Evolutionary conservation across 1,139 yeast genomes (phyloP), one percentile per base, ranked within the genome.

Genomic region (Saccharomyces pastorianus): DNA sequence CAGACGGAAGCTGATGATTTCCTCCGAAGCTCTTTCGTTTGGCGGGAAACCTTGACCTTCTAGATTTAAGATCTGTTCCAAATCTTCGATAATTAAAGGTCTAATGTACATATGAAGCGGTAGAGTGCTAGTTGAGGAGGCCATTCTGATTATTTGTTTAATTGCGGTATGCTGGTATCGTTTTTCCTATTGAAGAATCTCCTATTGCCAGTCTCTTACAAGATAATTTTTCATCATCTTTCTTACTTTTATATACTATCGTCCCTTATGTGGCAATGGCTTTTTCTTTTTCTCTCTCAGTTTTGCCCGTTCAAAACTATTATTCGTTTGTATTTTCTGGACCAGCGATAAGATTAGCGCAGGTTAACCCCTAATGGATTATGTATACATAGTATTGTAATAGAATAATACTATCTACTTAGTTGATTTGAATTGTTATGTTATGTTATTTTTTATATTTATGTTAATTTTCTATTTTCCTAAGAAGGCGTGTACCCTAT

Each of bases 61-160:
- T 48, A 90, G 75, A n/a, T 69, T 78, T 23, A 74, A 66, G 48
- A 84, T 83, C 64, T 82, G 83, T 46, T 80, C 82, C 25, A 83
- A 68, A 67, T 91, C 98, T 59, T 80, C 82, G 44, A 84, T 67
- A 23, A 83, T 81, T 65, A 91, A 76, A 7, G 98, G 97, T 63
- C 98, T 80, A 60, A 91, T 85, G 53, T 88, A 85, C 62, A 89
- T 77, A 66, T 89, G 85, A 49, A 77, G 72, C 6, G 88, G 88
- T 51, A 80, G 60, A 7, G 69, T 66, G 13, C 66, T 62, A 26
- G 59, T 51, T 54, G 58, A 56, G 1, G 52, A 50, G 44, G 42
- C 53, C 49, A 51, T 51, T 27, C 20, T 46, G n/a, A 25, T 29
- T 25, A 47, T 14, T 23, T 26, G 14, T 49, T 17, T 42, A 8